Evolutionary conservation across 163 green algal species (phyloP), one percentile per base, ranked within the genome.

Genomic region (Volvox carteri): DNA sequence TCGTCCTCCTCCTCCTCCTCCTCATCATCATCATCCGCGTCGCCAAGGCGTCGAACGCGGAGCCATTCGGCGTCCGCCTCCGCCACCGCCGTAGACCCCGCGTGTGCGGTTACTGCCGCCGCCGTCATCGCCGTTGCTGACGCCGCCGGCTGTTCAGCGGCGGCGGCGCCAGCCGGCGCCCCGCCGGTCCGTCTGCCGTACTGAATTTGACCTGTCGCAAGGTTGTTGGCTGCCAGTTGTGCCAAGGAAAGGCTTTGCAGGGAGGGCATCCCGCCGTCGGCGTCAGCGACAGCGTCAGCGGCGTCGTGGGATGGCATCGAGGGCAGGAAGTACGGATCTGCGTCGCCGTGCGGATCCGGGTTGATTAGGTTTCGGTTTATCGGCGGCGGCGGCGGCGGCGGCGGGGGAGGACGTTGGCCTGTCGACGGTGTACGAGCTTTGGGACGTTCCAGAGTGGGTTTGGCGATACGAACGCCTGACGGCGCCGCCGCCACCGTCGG

Each of bases 201-300:
- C 54, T 46, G 48, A 50, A 35, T n/a, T 33, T 52, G 39, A 21
- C 68, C 50, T 11, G 30, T 30, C 8, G 41, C 18, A 21, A 70
- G 75, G 48, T 48, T 30, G 48, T 48, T 52, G 5, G 68, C 75
- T 30, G 48, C 75, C 48, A 84, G 14, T 11, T 68, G 41, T 19
- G 75, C 75, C n/a, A 84, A 52, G 14, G 75, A 84, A 9, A 84
- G 50, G 48, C 75, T 84, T 18, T 84, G n/a, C 48, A 84, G 75
- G 14, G 75, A 84, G 30, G 75, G 46, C 75, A 70, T 30, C 16
- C 75, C 75, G 6, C 48, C 75, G 25, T 6, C 73, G 42, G 44
- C 73, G 42, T 60, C 73, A n/a, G n/a, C 73, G 42, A 14, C 73
- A n/a, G 52, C 50, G 18, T 25, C 77, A 37, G 11, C 56, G 16